A percentile compares a stretch with the other conserved stretches of the same genome.
phyloP scores from a whole-genome alignment of 257 asterid genomes.

The Cordia subcordata region DNA sequence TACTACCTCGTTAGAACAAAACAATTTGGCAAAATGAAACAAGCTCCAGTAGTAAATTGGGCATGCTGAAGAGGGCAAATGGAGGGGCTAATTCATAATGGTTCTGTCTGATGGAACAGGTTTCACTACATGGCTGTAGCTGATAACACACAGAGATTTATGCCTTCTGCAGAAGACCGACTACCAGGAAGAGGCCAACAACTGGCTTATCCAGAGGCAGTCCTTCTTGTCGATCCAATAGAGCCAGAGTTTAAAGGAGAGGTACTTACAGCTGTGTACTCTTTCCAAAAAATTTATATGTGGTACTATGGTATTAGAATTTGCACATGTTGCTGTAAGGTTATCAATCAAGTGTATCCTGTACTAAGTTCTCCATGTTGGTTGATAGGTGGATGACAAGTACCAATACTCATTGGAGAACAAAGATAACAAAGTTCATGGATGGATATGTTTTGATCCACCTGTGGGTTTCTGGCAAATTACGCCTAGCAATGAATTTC shows the following conservation, averaged over 20 bases:
- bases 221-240: constrained; percentile 30
- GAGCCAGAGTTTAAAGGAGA: constrained; percentile 36
- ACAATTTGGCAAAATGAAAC: background rate
- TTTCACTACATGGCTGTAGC: constrained; percentile 30
- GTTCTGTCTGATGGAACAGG: constrained; percentile 7
- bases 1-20: background rate
- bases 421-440: constrained; percentile 34
- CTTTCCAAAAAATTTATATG: background rate
- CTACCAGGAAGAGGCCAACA: constrained; percentile 25
- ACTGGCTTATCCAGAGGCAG: constrained; percentile 35
- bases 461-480: constrained; percentile 40
- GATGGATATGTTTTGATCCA: constrained; percentile 32
- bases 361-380: background rate
- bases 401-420: constrained; percentile 34
- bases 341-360: background rate
- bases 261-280: constrained; percentile 9
- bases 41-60: background rate
- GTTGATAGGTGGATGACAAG: constrained; percentile 32
- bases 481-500: constrained; percentile 36
- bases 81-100: background rate
- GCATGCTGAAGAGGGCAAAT: background rate
- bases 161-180: constrained; percentile 32
- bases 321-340: background rate
- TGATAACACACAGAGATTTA: constrained; percentile 26
- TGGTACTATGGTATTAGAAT: background rate